Base-by-base conservation (phyloP, 129 eudicot species). In the Heracleum sosnowskyi region DNA sequence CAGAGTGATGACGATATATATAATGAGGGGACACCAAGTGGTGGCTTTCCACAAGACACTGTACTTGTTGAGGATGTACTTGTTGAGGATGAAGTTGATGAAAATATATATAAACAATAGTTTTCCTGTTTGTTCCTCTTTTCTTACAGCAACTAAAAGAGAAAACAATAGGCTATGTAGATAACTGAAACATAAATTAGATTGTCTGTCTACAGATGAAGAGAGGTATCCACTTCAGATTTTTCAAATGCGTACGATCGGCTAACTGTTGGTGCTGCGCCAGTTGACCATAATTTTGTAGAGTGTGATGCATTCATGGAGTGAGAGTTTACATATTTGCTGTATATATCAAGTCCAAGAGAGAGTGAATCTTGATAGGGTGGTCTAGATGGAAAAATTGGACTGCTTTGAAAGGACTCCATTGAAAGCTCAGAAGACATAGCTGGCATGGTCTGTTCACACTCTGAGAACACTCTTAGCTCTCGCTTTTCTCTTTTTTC, bases 211-310 rank as follows among this genome's bases (percentile, higher is more conserved):
- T 89, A 89, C 86, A 89, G 83, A 87, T 80, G 93, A 83, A 89
- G 93, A 64, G 93, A 89, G 35, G 91, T 89, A 89, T 89, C 93
- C 55, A 86, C 93, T 63, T 86, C 89, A n/a, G 77, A 76, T 69
- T 81, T 84, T 49, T 80, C 89, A 41, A 63, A 68, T 46, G 42
- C 29, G 35, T 66, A 79, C 24, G 84, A 77, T 5, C 78, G 68
- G 78, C 85, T 76, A 72, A 78, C 80, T 15, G 81, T n/a, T 44
- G 82, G 82, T 66, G 84, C 83, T 76, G 91, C 73, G 64, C 82
- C 77, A 75, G 77, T 75, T 45, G 88, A 82, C 88, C 84, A 80
- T 69, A 69, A 69, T 8, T 36, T 35, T 69, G 74, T 69, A 35
- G 74, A 35, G 41, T 35, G 44, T 34, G 74, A 36, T 20, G 44